Base-by-base conservation (phyloP, 345 rosid genomes). In the Zanthoxylum bungeanum region DNA sequence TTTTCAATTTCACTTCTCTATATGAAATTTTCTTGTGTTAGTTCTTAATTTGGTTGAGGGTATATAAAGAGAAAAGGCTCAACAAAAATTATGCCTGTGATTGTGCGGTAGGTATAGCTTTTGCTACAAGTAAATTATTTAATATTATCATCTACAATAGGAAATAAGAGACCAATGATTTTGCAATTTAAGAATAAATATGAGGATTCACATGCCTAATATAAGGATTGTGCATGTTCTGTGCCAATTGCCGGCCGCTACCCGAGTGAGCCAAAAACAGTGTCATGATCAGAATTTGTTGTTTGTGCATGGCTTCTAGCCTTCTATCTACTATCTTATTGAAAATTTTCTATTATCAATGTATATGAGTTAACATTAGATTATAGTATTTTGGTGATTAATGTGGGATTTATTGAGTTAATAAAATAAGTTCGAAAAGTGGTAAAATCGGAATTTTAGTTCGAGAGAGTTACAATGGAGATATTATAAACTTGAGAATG, bases 121-220 rank as follows among this genome's bases (percentile, higher is more conserved):
- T 19, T n/a, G 4, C 21, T 9, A 10, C 9, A 21, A 22, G 47
- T 37, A 25, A 61, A 24, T 12, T 55, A 55, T 4, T 55, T 27
- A 55, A 55, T 11, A 10, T 27, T 4, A 24, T 53, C 24, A 22
- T 44, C 49, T 44, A 44, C 49, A 44, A 44, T 19, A 1, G 49
- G 19, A 44, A 44, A 44, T 5, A 44, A 44, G 49, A 14, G 30
- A 27, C 17, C 1, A 2, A 55, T 10, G 34, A 55, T 27, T 55
- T 55, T 55, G 8, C 19, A 14, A 4, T 30, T 11, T 30, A 27
- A 14, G 60, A 53, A 25, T 55, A 11, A 55, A 55, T 27, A 59
- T 59, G 5, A 37, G 33, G 66, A 39, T 37, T 24, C 66, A 62
- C 66, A 62, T 39, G 66, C 31, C 66, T 62, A 62, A 39, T 39